phyloP scores from a whole-genome alignment of 2,329 filamentous ascomycete genomes.

The Aureobasidium sp. region DNA sequence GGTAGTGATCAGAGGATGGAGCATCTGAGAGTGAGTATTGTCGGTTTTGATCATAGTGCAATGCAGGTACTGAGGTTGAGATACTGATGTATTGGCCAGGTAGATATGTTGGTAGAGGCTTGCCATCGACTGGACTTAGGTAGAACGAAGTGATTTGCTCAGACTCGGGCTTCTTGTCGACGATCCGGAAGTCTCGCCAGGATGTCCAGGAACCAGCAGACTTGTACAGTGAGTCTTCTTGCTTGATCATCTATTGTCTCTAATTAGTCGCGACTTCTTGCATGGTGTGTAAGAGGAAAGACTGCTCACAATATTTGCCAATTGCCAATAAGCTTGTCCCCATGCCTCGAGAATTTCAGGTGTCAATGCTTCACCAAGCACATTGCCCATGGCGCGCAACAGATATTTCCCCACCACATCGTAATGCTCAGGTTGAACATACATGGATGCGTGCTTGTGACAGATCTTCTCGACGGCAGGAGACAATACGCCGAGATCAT shows the following conservation, averaged over 20 bases:
- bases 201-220: slow-evolving; percentile 56
- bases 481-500: slow-evolving; percentile 55
- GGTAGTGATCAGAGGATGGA: slow-evolving; percentile 53
- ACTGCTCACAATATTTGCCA: slow-evolving; percentile 51
- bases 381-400: slow-evolving; percentile 57
- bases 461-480: slow-evolving; percentile 61
- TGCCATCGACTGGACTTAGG: slow-evolving; percentile 55
- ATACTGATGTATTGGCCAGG: slow-evolving; percentile 65
- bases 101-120: slow-evolving; percentile 55
- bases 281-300: not conserved
- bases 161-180: slow-evolving; percentile 57
- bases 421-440: slow-evolving; percentile 63
- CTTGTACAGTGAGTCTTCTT: slow-evolving; percentile 58
- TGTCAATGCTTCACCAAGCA: slow-evolving; percentile 62
- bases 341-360: slow-evolving; percentile 59
- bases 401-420: slow-evolving; percentile 63
- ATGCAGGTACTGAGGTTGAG: slow-evolving; percentile 55
- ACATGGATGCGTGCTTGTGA: slow-evolving; percentile 67
- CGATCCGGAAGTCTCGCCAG: slow-evolving; percentile 62
- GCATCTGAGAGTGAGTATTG: slow-evolving; percentile 39
- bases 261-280: not conserved
- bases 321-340: slow-evolving; percentile 64
- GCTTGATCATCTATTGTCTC: slow-evolving; percentile 48
- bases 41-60: slow-evolving; percentile 67
- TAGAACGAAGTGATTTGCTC: slow-evolving; percentile 66